These are phyloP conservation scores for Blastomyces gilchristii DNA, from an alignment of 2,329 filamentous ascomycete species.

Conservation along the genomic window DNA sequence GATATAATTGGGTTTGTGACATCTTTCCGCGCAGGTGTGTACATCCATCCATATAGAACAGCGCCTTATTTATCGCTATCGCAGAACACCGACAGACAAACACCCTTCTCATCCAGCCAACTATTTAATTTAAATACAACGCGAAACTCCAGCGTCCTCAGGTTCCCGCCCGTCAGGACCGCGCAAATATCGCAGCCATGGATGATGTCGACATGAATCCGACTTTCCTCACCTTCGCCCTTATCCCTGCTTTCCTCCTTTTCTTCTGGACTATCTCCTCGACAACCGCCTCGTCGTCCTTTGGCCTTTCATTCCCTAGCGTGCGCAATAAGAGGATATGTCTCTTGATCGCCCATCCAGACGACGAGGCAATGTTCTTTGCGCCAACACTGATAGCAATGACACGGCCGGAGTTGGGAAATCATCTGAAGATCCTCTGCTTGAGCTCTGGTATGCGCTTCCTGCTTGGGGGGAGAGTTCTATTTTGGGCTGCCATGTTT, in stretches of 20 bases:
- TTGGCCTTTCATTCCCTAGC: slow-evolving; percentile 42
- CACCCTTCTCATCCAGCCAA: no score
- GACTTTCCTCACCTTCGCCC: slow-evolving; percentile 21
- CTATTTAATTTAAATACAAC: no score
- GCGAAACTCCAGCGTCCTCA: background rate
- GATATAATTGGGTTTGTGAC: background rate
- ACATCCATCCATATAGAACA: background rate
- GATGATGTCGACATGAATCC: background rate
- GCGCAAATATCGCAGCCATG: background rate
- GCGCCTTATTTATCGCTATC: background rate
- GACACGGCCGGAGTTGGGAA: slow-evolving; percentile 65
- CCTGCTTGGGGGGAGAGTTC: background rate
- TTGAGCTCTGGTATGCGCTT: slow-evolving; percentile 60
- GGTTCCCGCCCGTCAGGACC: background rate
- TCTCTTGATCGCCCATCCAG: slow-evolving; percentile 89
- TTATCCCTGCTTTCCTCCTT: slow-evolving; percentile 34
- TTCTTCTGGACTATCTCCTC: slow-evolving; percentile 36
- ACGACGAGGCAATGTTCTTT: slow-evolving; percentile 99
- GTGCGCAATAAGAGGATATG: slow-evolving; percentile 77
- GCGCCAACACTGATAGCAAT: slow-evolving; percentile 78
- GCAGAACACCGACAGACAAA: background rate
- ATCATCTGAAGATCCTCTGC: slow-evolving; percentile 90
- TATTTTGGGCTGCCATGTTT: no score
- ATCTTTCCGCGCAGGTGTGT: background rate
- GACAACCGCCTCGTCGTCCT: slow-evolving; percentile 29